Evolutionary conservation across 1,284 basidiomycete species (phyloP).

Genomic region (Pseudomicrostroma phylloplanum): DNA sequence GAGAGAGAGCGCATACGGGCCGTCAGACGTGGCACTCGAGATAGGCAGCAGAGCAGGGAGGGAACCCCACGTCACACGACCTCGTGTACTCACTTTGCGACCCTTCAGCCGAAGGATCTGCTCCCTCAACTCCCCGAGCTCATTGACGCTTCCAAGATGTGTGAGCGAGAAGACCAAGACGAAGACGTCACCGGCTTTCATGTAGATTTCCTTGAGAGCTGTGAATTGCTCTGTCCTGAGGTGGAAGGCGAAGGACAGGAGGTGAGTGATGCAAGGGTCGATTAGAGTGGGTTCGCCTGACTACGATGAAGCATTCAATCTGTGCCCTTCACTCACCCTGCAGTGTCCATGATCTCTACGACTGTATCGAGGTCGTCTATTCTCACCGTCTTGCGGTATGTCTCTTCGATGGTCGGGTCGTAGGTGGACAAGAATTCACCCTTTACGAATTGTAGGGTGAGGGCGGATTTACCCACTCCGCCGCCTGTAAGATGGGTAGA

Average conservation of each 20-base stretch:
- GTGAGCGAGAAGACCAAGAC: conserved; percentile 43
- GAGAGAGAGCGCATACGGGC: background rate
- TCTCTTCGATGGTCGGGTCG: conserved; percentile 47
- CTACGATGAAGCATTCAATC: background rate
- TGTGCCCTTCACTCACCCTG: conserved; percentile 21
- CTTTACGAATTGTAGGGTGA: conserved; percentile 42
- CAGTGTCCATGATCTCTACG: conserved; percentile 44
- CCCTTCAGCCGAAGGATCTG: conserved; percentile 41
- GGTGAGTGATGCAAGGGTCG: no score
- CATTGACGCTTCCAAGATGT: conserved; percentile 39
- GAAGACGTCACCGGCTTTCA: conserved; percentile 41
- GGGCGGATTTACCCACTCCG: conserved; percentile 43
- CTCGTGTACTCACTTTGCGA: conserved; percentile 16
- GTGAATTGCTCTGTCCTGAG: conserved; percentile 39
- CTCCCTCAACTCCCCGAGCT: conserved; percentile 38
- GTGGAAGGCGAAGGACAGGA: background rate
- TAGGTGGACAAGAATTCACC: conserved; percentile 43
- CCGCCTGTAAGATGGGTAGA: conserved; percentile 18
- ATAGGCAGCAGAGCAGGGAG: background rate
- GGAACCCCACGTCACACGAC: background rate
- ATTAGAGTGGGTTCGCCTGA: background rate
- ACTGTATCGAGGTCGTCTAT: conserved; percentile 40
- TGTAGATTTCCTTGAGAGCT: conserved; percentile 44
- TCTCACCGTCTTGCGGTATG: conserved; percentile 36
- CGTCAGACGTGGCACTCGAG: no score